phyloP scores from a whole-genome alignment of 345 rosid species.

The Salix caprea region DNA sequence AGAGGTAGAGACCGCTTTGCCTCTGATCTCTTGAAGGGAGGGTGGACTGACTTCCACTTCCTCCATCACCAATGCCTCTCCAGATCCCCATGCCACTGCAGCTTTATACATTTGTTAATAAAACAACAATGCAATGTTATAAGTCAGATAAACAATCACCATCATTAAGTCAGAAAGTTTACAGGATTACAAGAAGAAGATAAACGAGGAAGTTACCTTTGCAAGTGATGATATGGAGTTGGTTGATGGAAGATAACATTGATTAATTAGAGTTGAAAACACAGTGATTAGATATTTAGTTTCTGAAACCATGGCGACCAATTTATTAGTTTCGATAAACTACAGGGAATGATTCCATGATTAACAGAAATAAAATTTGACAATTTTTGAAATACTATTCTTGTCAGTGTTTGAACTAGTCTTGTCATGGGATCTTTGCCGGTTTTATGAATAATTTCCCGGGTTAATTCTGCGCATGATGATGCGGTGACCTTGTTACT shows the following conservation, averaged over 20 bases:
- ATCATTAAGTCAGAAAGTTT: not conserved
- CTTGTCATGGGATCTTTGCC: not conserved
- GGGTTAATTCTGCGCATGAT: not conserved
- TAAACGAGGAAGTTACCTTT: not conserved
- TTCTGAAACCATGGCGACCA: no score
- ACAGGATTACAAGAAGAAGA: no score
- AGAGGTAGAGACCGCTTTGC: conserved; percentile 80
- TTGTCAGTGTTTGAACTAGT: no score
- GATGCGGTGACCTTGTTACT: not conserved
- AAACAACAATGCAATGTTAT: not conserved
- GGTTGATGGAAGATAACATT: not conserved
- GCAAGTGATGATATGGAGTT: not conserved
- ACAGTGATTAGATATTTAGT: no score
- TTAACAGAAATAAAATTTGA: no score
- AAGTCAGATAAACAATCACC: not conserved
- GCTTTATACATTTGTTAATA: conserved; percentile 31
- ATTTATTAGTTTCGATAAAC: no score
- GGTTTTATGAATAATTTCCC: not conserved
- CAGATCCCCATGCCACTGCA: conserved; percentile 91
- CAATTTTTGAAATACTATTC: no score
- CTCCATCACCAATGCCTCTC: conserved; percentile 72
- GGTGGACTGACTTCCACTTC: conserved; percentile 87
- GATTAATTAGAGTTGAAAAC: no score
- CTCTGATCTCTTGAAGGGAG: conserved; percentile 65
- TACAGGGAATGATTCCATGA: no score